phyloP scores from a whole-genome alignment of 306 rosid species.

The Trifolium repens region DNA sequence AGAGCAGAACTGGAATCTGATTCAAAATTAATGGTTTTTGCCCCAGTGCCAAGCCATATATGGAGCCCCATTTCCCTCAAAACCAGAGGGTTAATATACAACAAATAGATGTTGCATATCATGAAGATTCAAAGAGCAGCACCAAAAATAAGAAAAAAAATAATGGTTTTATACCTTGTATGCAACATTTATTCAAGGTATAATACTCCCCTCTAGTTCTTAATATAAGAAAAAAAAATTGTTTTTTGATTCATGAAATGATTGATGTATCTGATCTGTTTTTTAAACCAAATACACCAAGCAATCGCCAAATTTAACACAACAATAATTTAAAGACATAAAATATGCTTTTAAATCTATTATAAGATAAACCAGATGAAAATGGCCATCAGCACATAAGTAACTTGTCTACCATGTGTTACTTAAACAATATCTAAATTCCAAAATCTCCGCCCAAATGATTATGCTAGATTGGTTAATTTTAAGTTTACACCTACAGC shows the following conservation, averaged over 20 bases:
- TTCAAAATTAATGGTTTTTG: neutral
- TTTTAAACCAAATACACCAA: too few species aligned
- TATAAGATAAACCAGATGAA: neutral
- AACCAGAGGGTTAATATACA: too few species aligned
- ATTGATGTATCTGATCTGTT: too few species aligned
- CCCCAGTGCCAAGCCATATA: too few species aligned
- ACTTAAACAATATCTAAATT: neutral
- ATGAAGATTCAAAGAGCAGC: neutral
- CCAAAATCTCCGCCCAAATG: neutral
- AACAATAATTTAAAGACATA: neutral
- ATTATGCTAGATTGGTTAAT: conserved; percentile 9
- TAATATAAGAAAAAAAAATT: too few species aligned
- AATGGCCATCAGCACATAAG: neutral
- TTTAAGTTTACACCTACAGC: conserved; percentile 19
- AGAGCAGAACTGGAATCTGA: neutral
- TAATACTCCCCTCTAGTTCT: neutral
- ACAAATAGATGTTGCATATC: too few species aligned
- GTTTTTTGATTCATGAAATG: too few species aligned
- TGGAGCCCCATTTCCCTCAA: too few species aligned
- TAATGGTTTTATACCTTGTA: too few species aligned
- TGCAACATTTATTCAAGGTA: neutral
- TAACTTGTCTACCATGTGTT: neutral
- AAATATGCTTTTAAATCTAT: neutral
- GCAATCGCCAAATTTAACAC: neutral
- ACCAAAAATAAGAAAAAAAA: neutral